Evolutionary conservation across 164 flowering plant genomes (phyloP).

Genomic region (Pachysandra terminalis): DNA sequence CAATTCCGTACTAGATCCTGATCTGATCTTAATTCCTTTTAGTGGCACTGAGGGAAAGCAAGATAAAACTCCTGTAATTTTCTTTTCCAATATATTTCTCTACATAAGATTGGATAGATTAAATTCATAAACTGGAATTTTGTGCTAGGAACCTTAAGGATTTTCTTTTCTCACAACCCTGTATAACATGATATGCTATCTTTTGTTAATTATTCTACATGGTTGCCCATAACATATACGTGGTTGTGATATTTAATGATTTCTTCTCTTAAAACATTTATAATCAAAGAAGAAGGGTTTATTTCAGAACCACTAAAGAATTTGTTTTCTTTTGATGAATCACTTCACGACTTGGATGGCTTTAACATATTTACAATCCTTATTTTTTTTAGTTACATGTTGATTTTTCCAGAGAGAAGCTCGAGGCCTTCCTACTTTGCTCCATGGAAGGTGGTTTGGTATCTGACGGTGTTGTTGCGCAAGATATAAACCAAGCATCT

Average conservation of each 20-base stretch:
- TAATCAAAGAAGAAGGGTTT: neutral
- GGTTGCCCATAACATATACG: neutral
- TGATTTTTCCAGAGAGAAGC: constrained; percentile 68
- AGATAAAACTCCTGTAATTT: too few relatives aligned
- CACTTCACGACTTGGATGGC: neutral
- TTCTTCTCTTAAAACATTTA: neutral
- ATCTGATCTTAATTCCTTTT: too few relatives aligned
- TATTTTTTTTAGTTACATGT: constrained; percentile 3
- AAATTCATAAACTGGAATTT: too few relatives aligned
- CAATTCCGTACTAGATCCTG: too few relatives aligned
- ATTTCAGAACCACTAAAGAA: neutral
- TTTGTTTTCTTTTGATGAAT: neutral
- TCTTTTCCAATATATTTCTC: too few relatives aligned
- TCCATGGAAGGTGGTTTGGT: constrained; percentile 80
- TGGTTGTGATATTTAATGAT: neutral
- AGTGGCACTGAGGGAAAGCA: too few relatives aligned
- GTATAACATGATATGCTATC: neutral
- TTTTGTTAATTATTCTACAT: neutral
- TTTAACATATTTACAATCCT: neutral
- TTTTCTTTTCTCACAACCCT: neutral
- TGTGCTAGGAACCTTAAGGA: neutral
- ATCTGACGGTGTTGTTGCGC: constrained; percentile 89
- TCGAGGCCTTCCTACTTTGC: constrained; percentile 74
- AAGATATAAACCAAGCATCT: constrained; percentile 84
- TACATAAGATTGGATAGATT: neutral